Percentiles rank a stretch among this genome's conserved stretches.
Evolutionary conservation across 2,329 filamentous ascomycete genomes (phyloP).

Genomic region (Amylocarpus encephaloides): DNA sequence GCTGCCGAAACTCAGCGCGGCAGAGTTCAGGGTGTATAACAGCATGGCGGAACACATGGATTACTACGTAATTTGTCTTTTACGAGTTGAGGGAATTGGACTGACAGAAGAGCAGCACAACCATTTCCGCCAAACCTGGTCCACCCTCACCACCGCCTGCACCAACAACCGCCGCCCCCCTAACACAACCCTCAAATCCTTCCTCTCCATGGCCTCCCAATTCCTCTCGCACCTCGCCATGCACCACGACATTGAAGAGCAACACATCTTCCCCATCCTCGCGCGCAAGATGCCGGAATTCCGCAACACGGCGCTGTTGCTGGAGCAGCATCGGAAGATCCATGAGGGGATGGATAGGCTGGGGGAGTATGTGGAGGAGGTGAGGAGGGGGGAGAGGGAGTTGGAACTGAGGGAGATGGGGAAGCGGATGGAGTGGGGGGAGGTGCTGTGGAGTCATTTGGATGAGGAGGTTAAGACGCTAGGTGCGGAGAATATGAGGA

Average conservation of each 20-base stretch:
- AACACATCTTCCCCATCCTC: slow-evolving; percentile 71
- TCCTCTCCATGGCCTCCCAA: slow-evolving; percentile 60
- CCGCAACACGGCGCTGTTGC: slow-evolving; percentile 52
- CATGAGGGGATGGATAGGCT: slow-evolving; percentile 68
- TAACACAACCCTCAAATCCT: slow-evolving; percentile 60
- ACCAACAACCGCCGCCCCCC: slow-evolving; percentile 50
- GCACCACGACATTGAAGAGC: slow-evolving; percentile 81
- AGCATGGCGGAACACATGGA: slow-evolving; percentile 59
- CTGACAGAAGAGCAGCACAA: slow-evolving; percentile 49
- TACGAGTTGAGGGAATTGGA: neutral
- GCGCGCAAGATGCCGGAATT: slow-evolving; percentile 77
- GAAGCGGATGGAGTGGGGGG: slow-evolving; percentile 72
- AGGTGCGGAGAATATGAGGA: slow-evolving; percentile 80
- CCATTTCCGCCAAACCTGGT: slow-evolving; percentile 72
- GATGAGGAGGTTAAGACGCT: slow-evolving; percentile 77
- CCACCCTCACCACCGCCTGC: slow-evolving; percentile 61
- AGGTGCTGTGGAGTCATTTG: slow-evolving; percentile 74
- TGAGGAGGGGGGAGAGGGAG: slow-evolving; percentile 55
- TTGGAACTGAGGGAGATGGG: slow-evolving; percentile 51
- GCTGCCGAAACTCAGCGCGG: slow-evolving; percentile 47
- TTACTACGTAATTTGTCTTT: slow-evolving; percentile 40
- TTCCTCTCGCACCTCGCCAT: slow-evolving; percentile 65
- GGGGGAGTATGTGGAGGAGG: slow-evolving; percentile 57
- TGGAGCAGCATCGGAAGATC: slow-evolving; percentile 72
- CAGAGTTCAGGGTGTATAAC: slow-evolving; percentile 56